Conservation (phyloP, 2,329 filamentous ascomycete genomes). For the Trichophyton simii region DNA sequence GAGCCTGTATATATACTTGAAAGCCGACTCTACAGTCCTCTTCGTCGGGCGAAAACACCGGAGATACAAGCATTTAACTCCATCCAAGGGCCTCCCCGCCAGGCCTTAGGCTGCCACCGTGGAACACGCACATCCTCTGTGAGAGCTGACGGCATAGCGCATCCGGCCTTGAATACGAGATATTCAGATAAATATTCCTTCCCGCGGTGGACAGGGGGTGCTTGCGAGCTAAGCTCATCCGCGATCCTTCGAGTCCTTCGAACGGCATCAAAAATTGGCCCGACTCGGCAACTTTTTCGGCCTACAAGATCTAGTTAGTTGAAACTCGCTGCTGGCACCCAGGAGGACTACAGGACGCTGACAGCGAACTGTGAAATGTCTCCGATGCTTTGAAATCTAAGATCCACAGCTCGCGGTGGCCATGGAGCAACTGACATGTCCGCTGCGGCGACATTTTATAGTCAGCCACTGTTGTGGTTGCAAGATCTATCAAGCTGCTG, state of each 20-base stretch:
- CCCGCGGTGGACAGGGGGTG: neutral
- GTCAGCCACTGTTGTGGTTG: neutral
- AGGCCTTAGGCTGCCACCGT: too few species aligned
- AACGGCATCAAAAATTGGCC: neutral
- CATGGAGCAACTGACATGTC: neutral
- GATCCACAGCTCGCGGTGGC: neutral
- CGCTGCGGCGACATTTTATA: neutral
- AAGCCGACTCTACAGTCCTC: neutral
- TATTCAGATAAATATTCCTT: too few species aligned
- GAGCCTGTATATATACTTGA: too few species aligned
- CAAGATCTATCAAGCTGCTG: neutral
- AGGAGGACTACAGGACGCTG: neutral
- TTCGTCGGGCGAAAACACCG: too few species aligned
- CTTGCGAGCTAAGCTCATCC: too few species aligned
- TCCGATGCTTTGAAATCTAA: neutral
- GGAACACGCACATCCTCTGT: too few species aligned
- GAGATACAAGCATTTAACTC: too few species aligned
- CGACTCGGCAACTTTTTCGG: neutral
- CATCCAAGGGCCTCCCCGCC: too few species aligned
- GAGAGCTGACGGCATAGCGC: too few species aligned
- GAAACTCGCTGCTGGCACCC: neutral
- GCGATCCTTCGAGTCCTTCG: too few species aligned
- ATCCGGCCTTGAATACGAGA: too few species aligned
- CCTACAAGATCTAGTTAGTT: neutral
- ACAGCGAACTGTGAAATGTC: neutral